These are phyloP conservation scores for Penicillium sp. DNA, from an alignment of 2,329 filamentous ascomycete genomes.

Conservation along the genomic window DNA sequence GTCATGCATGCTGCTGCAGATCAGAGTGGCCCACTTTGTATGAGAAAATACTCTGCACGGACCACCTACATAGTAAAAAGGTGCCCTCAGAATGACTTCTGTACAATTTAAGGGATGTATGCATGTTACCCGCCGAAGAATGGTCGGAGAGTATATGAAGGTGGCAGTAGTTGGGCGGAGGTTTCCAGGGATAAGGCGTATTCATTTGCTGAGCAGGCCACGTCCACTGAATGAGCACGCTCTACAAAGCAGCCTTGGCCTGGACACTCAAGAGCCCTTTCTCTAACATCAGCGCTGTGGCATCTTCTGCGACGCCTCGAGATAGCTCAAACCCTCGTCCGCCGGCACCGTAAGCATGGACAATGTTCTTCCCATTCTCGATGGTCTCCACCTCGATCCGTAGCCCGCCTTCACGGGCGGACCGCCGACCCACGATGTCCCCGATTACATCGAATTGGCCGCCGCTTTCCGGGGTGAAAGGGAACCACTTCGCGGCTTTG, in stretches of 20 bases:
- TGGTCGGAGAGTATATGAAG: slow-evolving; percentile 2
- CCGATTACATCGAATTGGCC: slow-evolving; percentile 39
- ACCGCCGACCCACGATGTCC: slow-evolving; percentile 44
- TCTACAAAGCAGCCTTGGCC: slow-evolving; percentile 21
- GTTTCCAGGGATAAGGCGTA: not conserved
- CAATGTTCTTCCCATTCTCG: slow-evolving; percentile 21
- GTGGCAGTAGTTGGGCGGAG: not conserved
- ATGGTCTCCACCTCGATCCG: slow-evolving; percentile 49
- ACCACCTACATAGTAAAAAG: slow-evolving; percentile 4
- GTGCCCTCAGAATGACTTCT: not conserved
- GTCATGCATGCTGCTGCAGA: too few species aligned
- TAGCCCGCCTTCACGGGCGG: slow-evolving; percentile 43
- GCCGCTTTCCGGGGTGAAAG: slow-evolving; percentile 31
- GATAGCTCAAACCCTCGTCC: slow-evolving; percentile 58
- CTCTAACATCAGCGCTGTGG: slow-evolving; percentile 37
- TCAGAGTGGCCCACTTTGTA: slow-evolving; percentile 4
- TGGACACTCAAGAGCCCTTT: slow-evolving; percentile 14
- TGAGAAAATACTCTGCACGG: slow-evolving; percentile 1
- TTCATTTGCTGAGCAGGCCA: not conserved
- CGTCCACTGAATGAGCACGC: not conserved
- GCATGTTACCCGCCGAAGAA: not conserved
- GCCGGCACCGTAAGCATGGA: slow-evolving; percentile 57
- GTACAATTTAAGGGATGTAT: slow-evolving; percentile 1
- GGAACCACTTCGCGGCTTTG: slow-evolving; percentile 38
- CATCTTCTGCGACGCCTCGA: slow-evolving; percentile 53